These are phyloP conservation scores for Rubia occidens DNA, from an alignment of 305 asterid genomes.

Conservation along the genomic window DNA sequence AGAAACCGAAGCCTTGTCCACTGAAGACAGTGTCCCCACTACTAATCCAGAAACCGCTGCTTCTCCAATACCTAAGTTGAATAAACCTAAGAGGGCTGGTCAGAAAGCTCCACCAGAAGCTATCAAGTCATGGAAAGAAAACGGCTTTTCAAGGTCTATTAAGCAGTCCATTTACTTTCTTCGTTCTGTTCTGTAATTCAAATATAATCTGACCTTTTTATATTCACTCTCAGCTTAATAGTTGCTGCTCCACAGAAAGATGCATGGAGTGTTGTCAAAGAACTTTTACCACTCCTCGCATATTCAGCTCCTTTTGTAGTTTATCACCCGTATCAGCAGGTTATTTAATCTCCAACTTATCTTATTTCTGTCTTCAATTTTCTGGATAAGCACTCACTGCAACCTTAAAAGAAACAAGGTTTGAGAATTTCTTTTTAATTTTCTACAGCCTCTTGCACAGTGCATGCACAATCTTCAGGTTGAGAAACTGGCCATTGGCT, in stretches of 20 bases:
- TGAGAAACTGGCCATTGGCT: conserved; percentile 71
- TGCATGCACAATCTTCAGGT: conserved; percentile 89
- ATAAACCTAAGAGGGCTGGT: conserved; percentile 52
- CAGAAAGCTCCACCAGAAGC: conserved; percentile 55
- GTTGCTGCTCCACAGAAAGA: conserved; percentile 73
- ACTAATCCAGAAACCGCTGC: conserved; percentile 25
- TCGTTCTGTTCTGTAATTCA: neutral
- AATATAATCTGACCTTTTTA: conserved; percentile 10
- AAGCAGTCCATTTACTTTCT: neutral
- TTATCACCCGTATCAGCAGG: conserved; percentile 86
- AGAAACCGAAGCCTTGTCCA: conserved; percentile 7
- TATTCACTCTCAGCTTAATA: conserved; percentile 48
- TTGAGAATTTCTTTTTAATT: neutral
- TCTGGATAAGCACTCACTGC: neutral
- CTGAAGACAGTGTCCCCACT: conserved; percentile 26
- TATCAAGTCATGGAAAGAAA: conserved; percentile 61
- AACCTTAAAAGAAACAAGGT: neutral
- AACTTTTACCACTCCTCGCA: conserved; percentile 63
- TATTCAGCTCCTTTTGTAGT: conserved; percentile 81
- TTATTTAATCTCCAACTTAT: conserved; percentile 13
- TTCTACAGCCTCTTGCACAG: conserved; percentile 76
- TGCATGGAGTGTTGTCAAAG: conserved; percentile 66
- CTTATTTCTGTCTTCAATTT: neutral
- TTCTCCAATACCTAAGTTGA: conserved; percentile 29
- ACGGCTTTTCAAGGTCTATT: conserved; percentile 84